Base-by-base conservation (phyloP, 306 rosid genomes). In the Albizia julibrissin region DNA sequence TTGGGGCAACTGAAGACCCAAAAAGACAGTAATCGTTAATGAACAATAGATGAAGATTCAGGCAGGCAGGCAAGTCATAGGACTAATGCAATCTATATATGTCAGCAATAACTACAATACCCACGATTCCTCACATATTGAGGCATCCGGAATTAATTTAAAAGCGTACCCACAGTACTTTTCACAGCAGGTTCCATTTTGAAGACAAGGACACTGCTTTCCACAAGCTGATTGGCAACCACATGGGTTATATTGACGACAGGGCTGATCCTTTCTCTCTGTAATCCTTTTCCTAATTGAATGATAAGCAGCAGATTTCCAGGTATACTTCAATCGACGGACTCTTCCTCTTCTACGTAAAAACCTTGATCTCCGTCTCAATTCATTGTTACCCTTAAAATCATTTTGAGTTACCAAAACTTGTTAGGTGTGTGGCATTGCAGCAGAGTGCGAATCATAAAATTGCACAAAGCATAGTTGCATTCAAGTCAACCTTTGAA, bases 271-370 rank as follows among this genome's bases (percentile, higher is more conserved):
- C 83, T 90, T 86, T 11, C 89, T 91, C 75, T 88, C 86, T 74
- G 90, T 92, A 81, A 87, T 90, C 80, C 88, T 85, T 81, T 89
- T 92, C 97, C 92, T 88, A 8, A 78, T 76, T 75, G 94, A 88
- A 37, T 93, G 93, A 84, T 82, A 86, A 43, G 97, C 92, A 37
- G 97, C 90, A 76, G 98, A 89, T 79, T 94, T 94, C 85, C 89
- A 86, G 67, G 97, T 86, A 86, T 85, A 87, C 39, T 83, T 81
- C 82, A 96, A 87, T 67, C 99, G 98, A 72, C 99, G 99, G 75
- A 96, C 99, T 85, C 94, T 93, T 76, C 99, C 99, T 84, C 92
- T 91, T 88, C 99, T 88, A 22, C 99, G 94, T 83, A 96, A 86
- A 86, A 96, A 96, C 76, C 88, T 96, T 75, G 99, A 96, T 84